Evolutionary conservation across 169 alveolate species (phyloP).

Genomic region (Cryptosporidium viatorum): DNA sequence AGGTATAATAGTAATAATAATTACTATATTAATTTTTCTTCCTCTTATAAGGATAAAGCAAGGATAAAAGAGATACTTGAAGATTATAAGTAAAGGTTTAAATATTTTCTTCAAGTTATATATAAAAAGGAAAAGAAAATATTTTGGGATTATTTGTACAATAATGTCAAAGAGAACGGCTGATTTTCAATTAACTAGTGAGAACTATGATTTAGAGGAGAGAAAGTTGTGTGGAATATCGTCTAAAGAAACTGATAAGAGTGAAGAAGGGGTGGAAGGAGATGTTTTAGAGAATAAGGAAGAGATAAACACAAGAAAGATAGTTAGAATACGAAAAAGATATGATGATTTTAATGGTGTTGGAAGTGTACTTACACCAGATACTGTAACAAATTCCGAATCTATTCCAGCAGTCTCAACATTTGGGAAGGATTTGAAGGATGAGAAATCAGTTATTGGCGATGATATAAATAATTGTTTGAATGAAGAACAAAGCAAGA

Average conservation of each 20-base stretch:
- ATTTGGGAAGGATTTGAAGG: background rate
- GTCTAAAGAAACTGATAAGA: background rate
- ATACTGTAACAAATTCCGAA: background rate
- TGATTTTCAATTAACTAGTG: slow-evolving; percentile 61
- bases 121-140: background rate
- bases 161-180: slow-evolving; percentile 65
- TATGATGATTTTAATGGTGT: background rate
- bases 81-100: too few relatives aligned
- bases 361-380: background rate
- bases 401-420: background rate
- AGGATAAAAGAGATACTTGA: background rate
- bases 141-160: background rate
- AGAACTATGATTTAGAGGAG: slow-evolving; percentile 36
- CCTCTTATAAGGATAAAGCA: too few relatives aligned
- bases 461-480: background rate
- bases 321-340: slow-evolving; percentile 24
- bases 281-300: slow-evolving; percentile 4
- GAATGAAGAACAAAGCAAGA: background rate
- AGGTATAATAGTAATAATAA: background rate
- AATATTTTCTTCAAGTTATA: background rate
- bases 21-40: background rate
- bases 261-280: background rate
- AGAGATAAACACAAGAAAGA: slow-evolving; percentile 40
- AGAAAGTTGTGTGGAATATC: background rate
- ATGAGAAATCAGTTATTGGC: background rate